phyloP scores from a whole-genome alignment of 2,329 filamentous ascomycete species.

The Phialophora verrucosa region DNA sequence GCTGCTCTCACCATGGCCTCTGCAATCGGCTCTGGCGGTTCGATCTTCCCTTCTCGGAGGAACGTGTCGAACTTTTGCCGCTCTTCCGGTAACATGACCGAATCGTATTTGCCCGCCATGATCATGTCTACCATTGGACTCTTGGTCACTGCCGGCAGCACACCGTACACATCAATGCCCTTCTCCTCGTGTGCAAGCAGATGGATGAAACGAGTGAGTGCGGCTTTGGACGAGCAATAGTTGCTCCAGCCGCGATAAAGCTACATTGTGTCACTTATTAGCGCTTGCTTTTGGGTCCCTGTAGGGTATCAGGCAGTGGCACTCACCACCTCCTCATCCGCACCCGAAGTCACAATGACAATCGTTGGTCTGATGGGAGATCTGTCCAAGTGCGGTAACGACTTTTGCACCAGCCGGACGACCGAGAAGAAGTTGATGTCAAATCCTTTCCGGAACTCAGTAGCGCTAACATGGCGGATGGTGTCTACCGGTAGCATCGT shows the following conservation, averaged over 20 bases:
- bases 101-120: conserved; percentile 8
- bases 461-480: no score
- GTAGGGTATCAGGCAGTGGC: no score
- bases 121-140: conserved; percentile 1
- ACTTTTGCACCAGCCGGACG: no score
- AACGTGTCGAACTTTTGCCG: not conserved
- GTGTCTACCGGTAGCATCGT: no score
- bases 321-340: no score
- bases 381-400: no score
- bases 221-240: conserved; percentile 12
- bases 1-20: not conserved
- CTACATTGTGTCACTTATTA: no score
- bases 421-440: no score
- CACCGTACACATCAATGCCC: not conserved
- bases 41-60: not conserved
- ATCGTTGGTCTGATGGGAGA: no score
- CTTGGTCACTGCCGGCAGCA: conserved; percentile 8
- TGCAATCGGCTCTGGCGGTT: conserved; percentile 2
- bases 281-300: no score
- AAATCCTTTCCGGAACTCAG: no score
- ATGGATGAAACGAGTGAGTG: conserved; percentile 5
- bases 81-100: conserved; percentile 11
- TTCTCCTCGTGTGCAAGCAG: conserved; percentile 4
- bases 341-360: no score
- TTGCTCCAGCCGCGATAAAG: conserved; percentile 11